Evolutionary conservation across 2,329 filamentous ascomycete species (phyloP), one percentile per base, ranked within the genome.

Genomic region (Graphilbum fragrans): DNA sequence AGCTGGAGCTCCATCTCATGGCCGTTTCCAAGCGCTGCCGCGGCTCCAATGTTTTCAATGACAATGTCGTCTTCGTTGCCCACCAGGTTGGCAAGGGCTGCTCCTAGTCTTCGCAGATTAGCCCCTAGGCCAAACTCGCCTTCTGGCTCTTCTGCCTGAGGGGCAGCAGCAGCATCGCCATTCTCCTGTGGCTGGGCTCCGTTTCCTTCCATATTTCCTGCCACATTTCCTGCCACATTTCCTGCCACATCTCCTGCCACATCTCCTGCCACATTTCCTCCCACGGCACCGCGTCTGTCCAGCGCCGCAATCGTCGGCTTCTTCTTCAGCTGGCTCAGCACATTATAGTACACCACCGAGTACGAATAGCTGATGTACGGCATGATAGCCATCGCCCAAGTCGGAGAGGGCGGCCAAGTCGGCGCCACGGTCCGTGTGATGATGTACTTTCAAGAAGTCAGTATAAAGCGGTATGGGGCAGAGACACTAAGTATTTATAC

Each of bases 361-460:
- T 67, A 68, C n/a, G 54, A 47, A 10, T 62, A 49, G 43, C 60
- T 60, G 37, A 64, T 38, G 25, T 52, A 65, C 0, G 73, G 73
- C 46, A 74, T 65, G 3, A 68, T 46, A 2, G 65, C 59, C 39
- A 75, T 54, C n/a, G 64, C 67, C 44, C 71, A 66, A 32, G 65
- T 60, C 1, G 70, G 66, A 1, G 70, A 68, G 0, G 71, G 72
- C 1, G 73, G 72, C 72, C 72, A 77, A 14, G 55, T 52, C 18
- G 69, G 57, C 37, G 67, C 59, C n/a, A 64, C 52, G 33, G 70
- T 59, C n/a, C 29, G 12, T 9, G 29, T 31, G 11, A 16, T 14
- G 12, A 31, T 7, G n/a, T 31, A 31, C 32, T 34, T 34, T 19
- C 4, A 8, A 34, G 6, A 18, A 4, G 17, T 34, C 29, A 14